These are phyloP conservation scores for Pseudozyma flocculosa DNA, from an alignment of 1,284 basidiomycete genomes.

Conservation along the genomic window DNA sequence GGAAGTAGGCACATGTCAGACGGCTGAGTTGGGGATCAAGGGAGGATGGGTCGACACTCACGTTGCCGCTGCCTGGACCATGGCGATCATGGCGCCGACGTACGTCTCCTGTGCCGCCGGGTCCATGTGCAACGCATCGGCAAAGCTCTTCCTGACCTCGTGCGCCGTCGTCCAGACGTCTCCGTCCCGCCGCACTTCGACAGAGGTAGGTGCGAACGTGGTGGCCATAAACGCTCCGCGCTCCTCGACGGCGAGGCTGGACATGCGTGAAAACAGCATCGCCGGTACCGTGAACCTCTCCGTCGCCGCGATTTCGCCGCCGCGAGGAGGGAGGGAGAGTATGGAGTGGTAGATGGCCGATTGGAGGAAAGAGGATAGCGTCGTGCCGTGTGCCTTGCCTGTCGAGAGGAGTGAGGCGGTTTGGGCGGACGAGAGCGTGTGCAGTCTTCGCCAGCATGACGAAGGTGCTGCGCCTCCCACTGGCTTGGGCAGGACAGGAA, in stretches of 20 bases:
- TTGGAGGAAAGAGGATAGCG: slow-evolving; percentile 1
- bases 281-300: slow-evolving; percentile 3
- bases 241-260: not conserved
- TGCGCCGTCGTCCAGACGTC: not conserved
- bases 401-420: not conserved
- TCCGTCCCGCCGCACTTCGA: not conserved
- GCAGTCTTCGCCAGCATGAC: no score
- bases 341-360: slow-evolving; percentile 1
- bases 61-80: no score
- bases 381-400: slow-evolving; percentile 1
- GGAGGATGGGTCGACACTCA: no score
- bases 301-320: not conserved
- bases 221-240: not conserved
- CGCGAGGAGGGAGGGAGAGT: not conserved
- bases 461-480: no score
- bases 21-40: not conserved
- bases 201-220: slow-evolving; percentile 1
- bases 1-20: no score
- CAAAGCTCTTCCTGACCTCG: not conserved
- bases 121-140: not conserved
- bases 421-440: not conserved
- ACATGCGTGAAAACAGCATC: slow-evolving; percentile 1
- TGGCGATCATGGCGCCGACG: not conserved
- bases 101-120: slow-evolving; percentile 2
- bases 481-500: no score